These are phyloP conservation scores for Colletotrichum sp. DNA, from an alignment of 2,329 filamentous ascomycete genomes.

Conservation along the genomic window DNA sequence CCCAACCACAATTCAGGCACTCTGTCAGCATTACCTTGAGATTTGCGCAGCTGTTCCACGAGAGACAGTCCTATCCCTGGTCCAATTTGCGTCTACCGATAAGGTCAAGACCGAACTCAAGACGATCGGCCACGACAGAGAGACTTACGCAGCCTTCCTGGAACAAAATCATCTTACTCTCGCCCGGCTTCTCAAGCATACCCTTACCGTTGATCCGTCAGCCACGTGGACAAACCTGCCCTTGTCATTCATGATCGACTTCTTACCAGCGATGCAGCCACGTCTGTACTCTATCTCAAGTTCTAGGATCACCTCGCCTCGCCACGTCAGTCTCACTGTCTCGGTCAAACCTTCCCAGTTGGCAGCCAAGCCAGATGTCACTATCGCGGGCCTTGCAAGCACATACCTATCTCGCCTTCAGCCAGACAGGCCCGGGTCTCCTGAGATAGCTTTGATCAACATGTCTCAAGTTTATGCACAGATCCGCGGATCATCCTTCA, in stretches of 20 bases:
- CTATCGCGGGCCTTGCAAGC: not conserved
- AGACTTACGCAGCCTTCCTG: not conserved
- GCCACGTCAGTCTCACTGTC: not conserved
- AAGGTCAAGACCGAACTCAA: not conserved
- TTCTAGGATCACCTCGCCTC: not conserved
- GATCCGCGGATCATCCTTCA: constrained; percentile 41
- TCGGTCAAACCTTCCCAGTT: not conserved
- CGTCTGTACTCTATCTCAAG: not conserved
- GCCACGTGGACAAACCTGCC: not conserved
- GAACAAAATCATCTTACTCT: not conserved
- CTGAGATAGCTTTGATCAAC: not conserved
- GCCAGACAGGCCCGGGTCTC: not conserved
- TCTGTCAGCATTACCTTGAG: not conserved
- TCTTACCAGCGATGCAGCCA: not conserved
- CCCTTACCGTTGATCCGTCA: not conserved
- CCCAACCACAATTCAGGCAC: not conserved
- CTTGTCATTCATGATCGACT: not conserved
- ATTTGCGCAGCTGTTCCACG: not conserved
- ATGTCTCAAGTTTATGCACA: not conserved
- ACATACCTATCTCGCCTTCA: not conserved
- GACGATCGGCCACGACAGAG: not conserved
- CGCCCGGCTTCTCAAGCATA: not conserved
- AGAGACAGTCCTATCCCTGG: not conserved
- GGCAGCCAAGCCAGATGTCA: not conserved
- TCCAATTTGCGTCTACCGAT: not conserved